Conservation (phyloP, 2,329 filamentous ascomycete species). For the Trichophaea hybrida region DNA sequence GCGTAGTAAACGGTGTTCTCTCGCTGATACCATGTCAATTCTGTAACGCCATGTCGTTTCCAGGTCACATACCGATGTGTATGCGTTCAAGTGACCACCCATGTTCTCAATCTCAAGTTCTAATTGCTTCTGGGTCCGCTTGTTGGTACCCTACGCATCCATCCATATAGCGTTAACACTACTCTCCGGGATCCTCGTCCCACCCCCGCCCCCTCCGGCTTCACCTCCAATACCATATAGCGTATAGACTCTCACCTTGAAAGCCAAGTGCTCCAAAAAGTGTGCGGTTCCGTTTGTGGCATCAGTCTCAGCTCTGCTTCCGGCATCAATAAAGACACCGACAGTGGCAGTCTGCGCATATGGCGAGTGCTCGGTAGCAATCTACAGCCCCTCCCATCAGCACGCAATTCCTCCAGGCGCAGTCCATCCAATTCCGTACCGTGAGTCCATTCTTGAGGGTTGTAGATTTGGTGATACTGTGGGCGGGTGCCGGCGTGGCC, state of each 20-base stretch:
- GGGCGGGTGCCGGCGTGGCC: slow-evolving; percentile 28
- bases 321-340: slow-evolving; percentile 98
- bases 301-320: slow-evolving; percentile 92
- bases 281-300: slow-evolving; percentile 98
- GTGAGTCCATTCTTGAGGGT: slow-evolving; percentile 96
- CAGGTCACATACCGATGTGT: slow-evolving; percentile 68
- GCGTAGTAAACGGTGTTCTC: slow-evolving; percentile 99
- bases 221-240: background rate
- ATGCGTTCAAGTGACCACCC: slow-evolving; percentile 97
- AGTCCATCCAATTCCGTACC: slow-evolving; percentile 38
- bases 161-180: slow-evolving; percentile 3
- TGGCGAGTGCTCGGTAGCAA: slow-evolving; percentile 94
- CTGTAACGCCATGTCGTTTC: slow-evolving; percentile 3
- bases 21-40: slow-evolving; percentile 43
- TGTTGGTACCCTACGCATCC: slow-evolving; percentile 63
- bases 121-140: slow-evolving; percentile 88
- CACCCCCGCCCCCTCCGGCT: background rate
- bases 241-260: slow-evolving; percentile 58
- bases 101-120: slow-evolving; percentile 99
- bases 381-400: slow-evolving; percentile 39
- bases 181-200: background rate
- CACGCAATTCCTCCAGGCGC: background rate
- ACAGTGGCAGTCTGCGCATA: slow-evolving; percentile 97
- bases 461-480: slow-evolving; percentile 75
- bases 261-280: slow-evolving; percentile 98